These are phyloP conservation scores for Chrysoporthe cubensis DNA, from an alignment of 2,329 filamentous ascomycete species.

Conservation along the genomic window DNA sequence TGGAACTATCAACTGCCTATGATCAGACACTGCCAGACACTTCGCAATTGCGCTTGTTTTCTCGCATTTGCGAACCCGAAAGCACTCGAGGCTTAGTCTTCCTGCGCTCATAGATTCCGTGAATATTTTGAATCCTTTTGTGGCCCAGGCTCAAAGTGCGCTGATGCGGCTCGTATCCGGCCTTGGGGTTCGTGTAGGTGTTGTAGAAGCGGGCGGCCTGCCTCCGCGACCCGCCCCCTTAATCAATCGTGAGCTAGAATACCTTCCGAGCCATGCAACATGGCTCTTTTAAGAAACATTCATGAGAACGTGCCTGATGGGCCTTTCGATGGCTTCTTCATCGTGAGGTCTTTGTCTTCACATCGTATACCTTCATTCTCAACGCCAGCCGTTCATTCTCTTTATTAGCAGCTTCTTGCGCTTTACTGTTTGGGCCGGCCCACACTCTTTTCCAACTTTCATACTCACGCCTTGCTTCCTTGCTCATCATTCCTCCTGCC, in stretches of 20 bases:
- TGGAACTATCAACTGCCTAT: not conserved
- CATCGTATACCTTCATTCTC: not conserved
- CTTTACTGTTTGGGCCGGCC: constrained; percentile 18
- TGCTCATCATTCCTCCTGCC: not conserved
- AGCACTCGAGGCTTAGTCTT: not conserved
- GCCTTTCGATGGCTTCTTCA: not conserved
- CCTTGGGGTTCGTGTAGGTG: not conserved
- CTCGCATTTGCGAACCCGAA: not conserved
- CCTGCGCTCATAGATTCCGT: not conserved
- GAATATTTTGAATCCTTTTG: no score
- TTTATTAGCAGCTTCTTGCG: not conserved
- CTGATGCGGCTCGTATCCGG: not conserved
- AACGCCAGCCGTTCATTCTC: constrained; percentile 16
- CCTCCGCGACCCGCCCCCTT: constrained; percentile 13
- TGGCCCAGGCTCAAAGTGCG: not conserved
- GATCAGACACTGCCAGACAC: not conserved
- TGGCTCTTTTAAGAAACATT: not conserved
- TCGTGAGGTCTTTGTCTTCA: not conserved
- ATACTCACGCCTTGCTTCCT: not conserved
- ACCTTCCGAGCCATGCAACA: not conserved
- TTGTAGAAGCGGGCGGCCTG: not conserved
- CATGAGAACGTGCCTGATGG: not conserved
- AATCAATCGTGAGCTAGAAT: not conserved
- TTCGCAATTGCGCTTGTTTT: not conserved
- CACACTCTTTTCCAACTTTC: constrained; percentile 7